Percentiles rank a stretch among this genome's conserved stretches.
These are phyloP conservation scores for Thermomucor indicae-seudaticae DNA, from an alignment of 371 early-diverging fungal genomes.

Conservation along the genomic window DNA sequence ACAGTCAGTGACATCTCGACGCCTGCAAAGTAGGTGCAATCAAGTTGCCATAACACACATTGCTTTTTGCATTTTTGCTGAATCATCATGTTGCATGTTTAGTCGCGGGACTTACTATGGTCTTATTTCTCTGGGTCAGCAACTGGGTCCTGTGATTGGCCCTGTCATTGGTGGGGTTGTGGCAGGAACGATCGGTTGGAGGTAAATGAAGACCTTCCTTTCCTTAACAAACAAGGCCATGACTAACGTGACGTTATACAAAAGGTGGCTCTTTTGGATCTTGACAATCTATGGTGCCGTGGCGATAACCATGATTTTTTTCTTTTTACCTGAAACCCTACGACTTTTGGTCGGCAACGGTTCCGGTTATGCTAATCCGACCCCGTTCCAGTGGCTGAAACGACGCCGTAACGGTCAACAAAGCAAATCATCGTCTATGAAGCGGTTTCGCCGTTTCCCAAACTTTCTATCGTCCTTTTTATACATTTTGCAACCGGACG, in stretches of 20 bases:
- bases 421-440: not conserved
- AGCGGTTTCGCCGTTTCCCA: conserved; percentile 5
- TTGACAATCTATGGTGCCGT: conserved; percentile 39
- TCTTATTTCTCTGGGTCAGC: conserved; percentile 42
- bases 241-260: not conserved
- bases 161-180: conserved; percentile 57
- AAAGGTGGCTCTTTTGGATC: conserved; percentile 52
- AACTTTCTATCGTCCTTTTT: conserved; percentile 10
- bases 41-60: not conserved
- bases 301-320: conserved; percentile 31
- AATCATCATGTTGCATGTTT: conserved; percentile 12
- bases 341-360: conserved; percentile 35
- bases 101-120: conserved; percentile 56
- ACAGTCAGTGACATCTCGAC: conserved; percentile 41
- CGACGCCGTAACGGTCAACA: not conserved
- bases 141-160: conserved; percentile 30
- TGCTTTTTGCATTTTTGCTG: not conserved
- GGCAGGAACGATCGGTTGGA: conserved; percentile 59
- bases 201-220: conserved; percentile 25
- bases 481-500: conserved; percentile 5
- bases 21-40: conserved; percentile 28
- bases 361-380: conserved; percentile 22
- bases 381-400: conserved; percentile 18
- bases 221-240: not conserved
- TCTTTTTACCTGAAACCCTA: conserved; percentile 60